Evolutionary conservation across 805 yeast species (phyloP), one percentile per base, ranked within the genome.

Genomic region (Komagataella populi): DNA sequence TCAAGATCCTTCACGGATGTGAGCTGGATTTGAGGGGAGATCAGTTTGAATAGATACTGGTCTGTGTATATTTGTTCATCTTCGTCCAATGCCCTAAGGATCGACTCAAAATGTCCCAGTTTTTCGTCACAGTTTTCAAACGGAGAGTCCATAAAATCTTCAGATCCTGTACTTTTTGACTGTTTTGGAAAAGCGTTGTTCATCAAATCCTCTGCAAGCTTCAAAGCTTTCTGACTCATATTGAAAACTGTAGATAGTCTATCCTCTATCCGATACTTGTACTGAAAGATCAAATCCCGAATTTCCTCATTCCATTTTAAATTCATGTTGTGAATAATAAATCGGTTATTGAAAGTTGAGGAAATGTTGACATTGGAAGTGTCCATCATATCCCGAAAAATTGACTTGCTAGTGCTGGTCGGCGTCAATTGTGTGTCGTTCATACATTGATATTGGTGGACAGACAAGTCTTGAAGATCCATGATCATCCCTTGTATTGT

Each of bases 11-110:
- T 70, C 30, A 72, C 72, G 10, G 78, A 70, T 49, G 77, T 72
- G 23, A 84, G 59, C 61, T 90, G 97, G 48, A 89, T 78, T 63
- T 91, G 96, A 0, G 97, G 96, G 23, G 87, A 78, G 4, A 84
- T 69, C 46, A 91, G 70, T 54, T 81, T 81, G 36, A 90, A 72
- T 55, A 81, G 68, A 60, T 80, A 84, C 46, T 84, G 78, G n/a
- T 30, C 39, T 10, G 39, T 30, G n/a, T 30, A 30, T 10, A 57
- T 52, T 1, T 77, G 76, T 44, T 73, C 70, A 47, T 67, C 62
- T 2, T 65, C 68, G 1, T 67, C 63, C 2, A 74, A 62, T 4
- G 60, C 57, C 53, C 76, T 65, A 43, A 87, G 63, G 36, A 77
- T 80, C 3, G 72, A 70, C 44, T 80, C 78, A 59, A 84, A 83